Evolutionary conservation across 305 asterid species (phyloP), one percentile per base, ranked within the genome.

Genomic region (Fraxinus platypoda): DNA sequence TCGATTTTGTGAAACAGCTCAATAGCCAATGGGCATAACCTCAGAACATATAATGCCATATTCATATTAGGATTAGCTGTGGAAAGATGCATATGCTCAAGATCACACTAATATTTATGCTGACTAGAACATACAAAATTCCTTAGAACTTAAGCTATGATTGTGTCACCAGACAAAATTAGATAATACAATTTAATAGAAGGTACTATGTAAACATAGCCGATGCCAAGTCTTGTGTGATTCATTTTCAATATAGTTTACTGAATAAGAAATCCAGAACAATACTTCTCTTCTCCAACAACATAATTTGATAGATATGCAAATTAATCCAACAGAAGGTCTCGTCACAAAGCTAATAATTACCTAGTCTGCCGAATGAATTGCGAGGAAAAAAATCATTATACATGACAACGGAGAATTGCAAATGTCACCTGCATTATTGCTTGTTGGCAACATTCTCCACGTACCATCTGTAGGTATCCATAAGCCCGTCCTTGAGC

Each of bases 401-500:
- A 25, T 33, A 73, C 79, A 78, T 31, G 26, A 35, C 78, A 21
- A 68, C 30, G 17, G 38, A 21, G 52, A 62, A 43, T 43, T 52
- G 35, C 78, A 75, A 15, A 49, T 57, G 82, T 86, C 85, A 87
- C 87, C 88, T 83, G 87, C 84, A 83, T 85, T 84, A 88, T 81
- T 82, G 90, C 82, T 89, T 68, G 17, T 57, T 30, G 52, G 86
- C 74, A 28, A 89, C 91, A 85, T 94, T 93, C 81, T 89, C 93
- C 97, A 96, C 82, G 52, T 96, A 96, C 99, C 98, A 94, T 62
- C 85, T 83, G 80, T 96, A 94, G 17, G 99, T 96, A 78, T 85
- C 92, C 28, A 43, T 87, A 75, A 96, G 97, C 28, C 99, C 99
- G 70, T 93, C 97, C 78, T 88, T 89, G 3, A 96, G 94, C 19